A percentile compares a stretch with the other conserved stretches of the same genome.
These are phyloP conservation scores for Cladophialophora bantiana DNA, from an alignment of 2,329 filamentous ascomycete genomes.

Conservation along the genomic window DNA sequence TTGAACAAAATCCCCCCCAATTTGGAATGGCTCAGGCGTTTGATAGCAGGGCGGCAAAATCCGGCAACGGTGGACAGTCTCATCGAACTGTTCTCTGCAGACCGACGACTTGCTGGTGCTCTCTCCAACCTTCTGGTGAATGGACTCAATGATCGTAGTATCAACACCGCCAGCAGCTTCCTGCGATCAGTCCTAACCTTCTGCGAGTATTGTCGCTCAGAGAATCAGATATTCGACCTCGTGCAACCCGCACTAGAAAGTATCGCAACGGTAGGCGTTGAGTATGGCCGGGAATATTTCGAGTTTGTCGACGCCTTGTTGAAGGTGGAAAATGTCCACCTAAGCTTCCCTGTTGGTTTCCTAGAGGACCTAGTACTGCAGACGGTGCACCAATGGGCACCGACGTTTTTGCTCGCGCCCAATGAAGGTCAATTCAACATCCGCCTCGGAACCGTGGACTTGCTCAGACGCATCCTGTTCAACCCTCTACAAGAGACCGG, in stretches of 20 bases:
- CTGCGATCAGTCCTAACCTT: slow-evolving; percentile 65
- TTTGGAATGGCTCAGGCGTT: slow-evolving; percentile 66
- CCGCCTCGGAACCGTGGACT: slow-evolving; percentile 53
- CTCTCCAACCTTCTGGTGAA: slow-evolving; percentile 55
- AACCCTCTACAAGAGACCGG: slow-evolving; percentile 43
- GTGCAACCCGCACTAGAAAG: slow-evolving; percentile 54
- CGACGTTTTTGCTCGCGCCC: slow-evolving; percentile 59
- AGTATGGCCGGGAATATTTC: slow-evolving; percentile 58
- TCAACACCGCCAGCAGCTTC: slow-evolving; percentile 64
- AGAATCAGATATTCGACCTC: slow-evolving; percentile 48
- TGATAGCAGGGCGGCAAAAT: slow-evolving; percentile 69
- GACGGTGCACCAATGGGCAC: slow-evolving; percentile 58
- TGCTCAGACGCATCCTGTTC: slow-evolving; percentile 54
- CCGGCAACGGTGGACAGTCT: slow-evolving; percentile 61
- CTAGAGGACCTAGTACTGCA: slow-evolving; percentile 48
- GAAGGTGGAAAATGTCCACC: slow-evolving; percentile 46
- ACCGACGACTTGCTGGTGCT: slow-evolving; percentile 59
- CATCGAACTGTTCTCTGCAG: slow-evolving; percentile 62
- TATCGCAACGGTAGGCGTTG: slow-evolving; percentile 57
- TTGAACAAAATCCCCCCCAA: slow-evolving; percentile 43
- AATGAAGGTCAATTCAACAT: slow-evolving; percentile 51
- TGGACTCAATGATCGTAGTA: slow-evolving; percentile 60
- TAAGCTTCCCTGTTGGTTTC: slow-evolving; percentile 42
- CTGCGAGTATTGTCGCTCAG: slow-evolving; percentile 51
- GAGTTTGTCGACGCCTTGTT: slow-evolving; percentile 62